Conservation (phyloP, 306 rosid genomes). For the Cucurbita argyrosperma region DNA sequence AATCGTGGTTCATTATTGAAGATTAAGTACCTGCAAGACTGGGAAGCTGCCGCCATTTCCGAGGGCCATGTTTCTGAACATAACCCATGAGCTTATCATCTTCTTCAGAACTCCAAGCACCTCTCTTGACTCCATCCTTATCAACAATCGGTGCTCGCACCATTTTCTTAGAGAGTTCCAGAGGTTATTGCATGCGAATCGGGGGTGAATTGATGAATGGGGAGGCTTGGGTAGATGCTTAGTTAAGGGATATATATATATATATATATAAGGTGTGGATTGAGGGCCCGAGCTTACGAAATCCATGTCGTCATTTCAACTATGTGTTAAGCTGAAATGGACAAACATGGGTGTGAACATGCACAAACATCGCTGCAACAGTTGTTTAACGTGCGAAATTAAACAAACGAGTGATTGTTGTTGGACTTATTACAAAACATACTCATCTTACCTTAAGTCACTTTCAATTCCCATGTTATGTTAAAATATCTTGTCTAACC, state of each 20-base stretch:
- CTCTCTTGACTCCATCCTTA: slow-evolving; percentile 52
- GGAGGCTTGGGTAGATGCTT: too few species aligned
- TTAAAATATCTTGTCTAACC: too few species aligned
- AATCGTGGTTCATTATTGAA: too few species aligned
- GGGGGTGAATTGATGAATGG: too few species aligned
- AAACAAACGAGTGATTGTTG: neutral
- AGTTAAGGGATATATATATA: too few species aligned
- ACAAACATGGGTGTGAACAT: neutral
- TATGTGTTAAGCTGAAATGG: neutral
- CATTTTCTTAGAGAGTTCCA: slow-evolving; percentile 13
- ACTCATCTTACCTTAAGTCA: neutral
- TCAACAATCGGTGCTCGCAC: slow-evolving; percentile 56
- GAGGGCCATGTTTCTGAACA: slow-evolving; percentile 35
- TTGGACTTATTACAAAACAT: neutral
- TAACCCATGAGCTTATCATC: slow-evolving; percentile 39
- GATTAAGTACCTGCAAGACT: slow-evolving; percentile 28
- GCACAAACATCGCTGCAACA: neutral
- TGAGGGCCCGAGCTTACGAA: neutral
- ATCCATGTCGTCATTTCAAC: neutral
- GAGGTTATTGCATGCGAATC: too few species aligned
- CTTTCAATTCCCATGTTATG: too few species aligned
- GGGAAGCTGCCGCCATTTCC: slow-evolving; percentile 66
- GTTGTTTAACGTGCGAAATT: neutral
- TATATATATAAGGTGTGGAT: too few species aligned
- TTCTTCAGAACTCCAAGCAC: slow-evolving; percentile 67